Conservation (phyloP, 2,329 filamentous ascomycete genomes). For the Byssochlamys sp. region DNA sequence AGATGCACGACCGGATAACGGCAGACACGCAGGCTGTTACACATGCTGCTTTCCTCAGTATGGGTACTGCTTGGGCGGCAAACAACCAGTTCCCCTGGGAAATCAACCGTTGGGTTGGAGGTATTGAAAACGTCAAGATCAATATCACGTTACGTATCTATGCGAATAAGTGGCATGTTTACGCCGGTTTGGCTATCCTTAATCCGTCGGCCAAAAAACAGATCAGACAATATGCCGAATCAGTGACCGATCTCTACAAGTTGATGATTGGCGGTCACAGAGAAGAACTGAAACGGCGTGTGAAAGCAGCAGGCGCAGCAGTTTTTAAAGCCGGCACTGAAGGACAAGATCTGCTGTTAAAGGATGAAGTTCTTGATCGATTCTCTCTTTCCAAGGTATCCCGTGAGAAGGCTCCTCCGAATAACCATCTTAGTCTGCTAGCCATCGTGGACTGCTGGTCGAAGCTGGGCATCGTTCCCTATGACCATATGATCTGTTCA, state of each 20-base stretch:
- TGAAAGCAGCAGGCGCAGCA: constrained; percentile 67
- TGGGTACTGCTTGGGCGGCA: constrained; percentile 96
- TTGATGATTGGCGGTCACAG: constrained; percentile 83
- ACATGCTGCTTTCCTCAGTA: constrained; percentile 89
- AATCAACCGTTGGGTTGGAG: constrained; percentile 84
- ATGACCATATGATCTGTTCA: constrained; percentile 99
- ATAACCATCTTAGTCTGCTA: constrained; percentile 86
- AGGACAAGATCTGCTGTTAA: constrained; percentile 59
- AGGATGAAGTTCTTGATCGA: constrained; percentile 72
- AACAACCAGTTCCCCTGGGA: constrained; percentile 97
- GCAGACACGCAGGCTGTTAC: constrained; percentile 97
- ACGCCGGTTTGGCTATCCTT: constrained; percentile 90
- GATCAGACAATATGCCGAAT: constrained; percentile 86
- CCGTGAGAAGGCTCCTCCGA: constrained; percentile 58
- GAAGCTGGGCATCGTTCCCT: constrained; percentile 82
- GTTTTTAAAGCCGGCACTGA: constrained; percentile 50
- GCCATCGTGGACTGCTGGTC: constrained; percentile 99
- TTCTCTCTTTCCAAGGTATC: constrained; percentile 71
- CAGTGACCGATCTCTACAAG: constrained; percentile 89
- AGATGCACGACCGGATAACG: constrained; percentile 89
- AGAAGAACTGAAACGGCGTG: constrained; percentile 61
- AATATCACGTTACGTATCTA: constrained; percentile 97
- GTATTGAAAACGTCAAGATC: constrained; percentile 98
- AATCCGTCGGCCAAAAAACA: constrained; percentile 88
- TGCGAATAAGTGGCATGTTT: constrained; percentile 98